phyloP scores from a whole-genome alignment of 2,329 filamentous ascomycete species.

The Akanthomyces uredinophilus region DNA sequence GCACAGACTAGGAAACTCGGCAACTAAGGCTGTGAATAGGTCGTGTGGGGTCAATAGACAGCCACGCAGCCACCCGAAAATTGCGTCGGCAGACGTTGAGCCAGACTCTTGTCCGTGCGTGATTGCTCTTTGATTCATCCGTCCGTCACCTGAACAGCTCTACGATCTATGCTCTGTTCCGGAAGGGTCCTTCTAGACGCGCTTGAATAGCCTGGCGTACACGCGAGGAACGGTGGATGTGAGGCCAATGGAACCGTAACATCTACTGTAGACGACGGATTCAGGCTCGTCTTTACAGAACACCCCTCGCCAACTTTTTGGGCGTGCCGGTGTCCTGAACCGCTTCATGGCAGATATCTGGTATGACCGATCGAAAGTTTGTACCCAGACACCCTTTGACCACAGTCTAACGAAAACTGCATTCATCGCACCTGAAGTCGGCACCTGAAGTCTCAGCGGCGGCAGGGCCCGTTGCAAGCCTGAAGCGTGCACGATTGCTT shows the following conservation, averaged over 20 bases:
- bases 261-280: no score
- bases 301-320: no score
- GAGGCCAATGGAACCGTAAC: background rate
- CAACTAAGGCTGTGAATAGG: background rate
- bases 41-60: background rate
- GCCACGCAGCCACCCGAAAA: background rate
- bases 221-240: background rate
- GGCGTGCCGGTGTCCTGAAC: no score
- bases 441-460: background rate
- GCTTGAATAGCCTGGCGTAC: background rate
- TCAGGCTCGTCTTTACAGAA: no score
- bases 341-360: background rate
- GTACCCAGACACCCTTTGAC: slow-evolving; percentile 17
- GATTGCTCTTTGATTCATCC: background rate
- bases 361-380: slow-evolving; percentile 17
- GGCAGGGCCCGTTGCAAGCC: background rate
- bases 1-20: background rate
- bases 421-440: background rate
- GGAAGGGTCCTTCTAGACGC: background rate
- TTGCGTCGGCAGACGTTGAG: background rate
- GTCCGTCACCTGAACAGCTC: background rate
- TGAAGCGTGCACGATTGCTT: background rate
- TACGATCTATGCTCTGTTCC: background rate
- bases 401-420: slow-evolving; percentile 2
- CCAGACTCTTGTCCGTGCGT: background rate